phyloP scores from a whole-genome alignment of 2,329 filamentous ascomycete species.

The Exophiala mesophila region DNA sequence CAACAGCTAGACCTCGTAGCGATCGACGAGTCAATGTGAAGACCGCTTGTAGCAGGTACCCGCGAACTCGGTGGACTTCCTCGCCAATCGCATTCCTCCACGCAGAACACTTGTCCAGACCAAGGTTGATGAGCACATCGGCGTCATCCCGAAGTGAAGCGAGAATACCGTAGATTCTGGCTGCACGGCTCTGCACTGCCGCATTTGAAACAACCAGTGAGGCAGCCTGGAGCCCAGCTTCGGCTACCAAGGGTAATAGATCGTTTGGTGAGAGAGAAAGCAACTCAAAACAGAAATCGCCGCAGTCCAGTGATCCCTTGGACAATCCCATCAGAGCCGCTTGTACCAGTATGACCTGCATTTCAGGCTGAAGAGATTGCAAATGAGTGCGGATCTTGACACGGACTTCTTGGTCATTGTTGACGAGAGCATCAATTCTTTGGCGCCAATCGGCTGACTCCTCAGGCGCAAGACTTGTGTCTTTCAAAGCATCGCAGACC shows the following conservation, averaged over 20 bases:
- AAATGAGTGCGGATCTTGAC: conserved; percentile 12
- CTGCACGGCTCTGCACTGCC: conserved; percentile 60
- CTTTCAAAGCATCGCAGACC: conserved; percentile 51
- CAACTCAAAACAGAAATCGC: conserved; percentile 50
- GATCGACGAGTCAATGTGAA: conserved; percentile 55
- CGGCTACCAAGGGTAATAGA: conserved; percentile 4
- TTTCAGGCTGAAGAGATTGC: conserved; percentile 29
- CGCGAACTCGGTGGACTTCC: conserved; percentile 55
- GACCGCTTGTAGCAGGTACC: conserved; percentile 54
- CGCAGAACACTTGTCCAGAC: conserved; percentile 9
- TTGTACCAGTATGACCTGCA: conserved; percentile 32
- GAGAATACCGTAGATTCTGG: conserved; percentile 70
- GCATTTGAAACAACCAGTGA: conserved; percentile 56
- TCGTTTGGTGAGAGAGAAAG: conserved; percentile 52
- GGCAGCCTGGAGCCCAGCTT: conserved; percentile 7
- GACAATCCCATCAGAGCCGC: conserved; percentile 43
- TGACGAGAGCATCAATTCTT: conserved; percentile 54
- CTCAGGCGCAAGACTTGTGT: conserved; percentile 43
- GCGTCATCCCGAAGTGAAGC: conserved; percentile 54
- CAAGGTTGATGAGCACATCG: conserved; percentile 3
- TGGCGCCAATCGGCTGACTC: conserved; percentile 80
- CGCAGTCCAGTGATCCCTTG: conserved; percentile 40
- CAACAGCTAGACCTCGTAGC: conserved; percentile 53
- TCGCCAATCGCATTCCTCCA: conserved; percentile 60
- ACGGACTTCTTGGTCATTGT: conserved; percentile 22